phyloP scores from a whole-genome alignment of 2,329 filamentous ascomycete genomes.

The Pseudocercospora fijiensis region DNA sequence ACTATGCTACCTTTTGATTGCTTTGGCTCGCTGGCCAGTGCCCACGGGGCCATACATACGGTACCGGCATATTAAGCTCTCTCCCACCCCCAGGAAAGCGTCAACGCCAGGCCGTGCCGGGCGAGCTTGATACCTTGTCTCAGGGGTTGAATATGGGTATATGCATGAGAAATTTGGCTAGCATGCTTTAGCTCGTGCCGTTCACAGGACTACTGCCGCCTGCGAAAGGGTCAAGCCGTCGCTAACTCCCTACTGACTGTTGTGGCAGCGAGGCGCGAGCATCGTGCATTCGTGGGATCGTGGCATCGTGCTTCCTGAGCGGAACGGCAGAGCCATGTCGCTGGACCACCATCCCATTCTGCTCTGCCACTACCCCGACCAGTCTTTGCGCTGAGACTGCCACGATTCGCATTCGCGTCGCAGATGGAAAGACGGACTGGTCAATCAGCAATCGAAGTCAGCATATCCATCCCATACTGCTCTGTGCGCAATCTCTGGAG shows the following conservation, averaged over 20 bases:
- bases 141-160: too few relatives aligned
- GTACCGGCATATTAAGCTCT: constrained; percentile 5
- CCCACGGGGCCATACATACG: too few relatives aligned
- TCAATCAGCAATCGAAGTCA: background rate
- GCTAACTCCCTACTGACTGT: background rate
- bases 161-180: background rate
- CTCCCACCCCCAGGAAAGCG: background rate
- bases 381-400: background rate
- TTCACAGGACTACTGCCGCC: background rate
- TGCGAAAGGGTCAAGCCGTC: background rate
- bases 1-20: background rate
- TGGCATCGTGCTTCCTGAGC: background rate
- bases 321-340: background rate
- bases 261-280: background rate
- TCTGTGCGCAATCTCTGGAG: constrained; percentile 1
- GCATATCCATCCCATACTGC: background rate
- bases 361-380: background rate
- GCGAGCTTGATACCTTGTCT: background rate
- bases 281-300: background rate
- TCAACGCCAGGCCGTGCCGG: background rate
- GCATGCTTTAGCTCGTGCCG: constrained; percentile 4
- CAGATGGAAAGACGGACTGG: background rate
- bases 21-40: background rate
- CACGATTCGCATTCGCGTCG: background rate
- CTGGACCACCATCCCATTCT: background rate